Evolutionary conservation across 805 yeast species (phyloP).

Genomic region (Isabelozyma heimii): DNA sequence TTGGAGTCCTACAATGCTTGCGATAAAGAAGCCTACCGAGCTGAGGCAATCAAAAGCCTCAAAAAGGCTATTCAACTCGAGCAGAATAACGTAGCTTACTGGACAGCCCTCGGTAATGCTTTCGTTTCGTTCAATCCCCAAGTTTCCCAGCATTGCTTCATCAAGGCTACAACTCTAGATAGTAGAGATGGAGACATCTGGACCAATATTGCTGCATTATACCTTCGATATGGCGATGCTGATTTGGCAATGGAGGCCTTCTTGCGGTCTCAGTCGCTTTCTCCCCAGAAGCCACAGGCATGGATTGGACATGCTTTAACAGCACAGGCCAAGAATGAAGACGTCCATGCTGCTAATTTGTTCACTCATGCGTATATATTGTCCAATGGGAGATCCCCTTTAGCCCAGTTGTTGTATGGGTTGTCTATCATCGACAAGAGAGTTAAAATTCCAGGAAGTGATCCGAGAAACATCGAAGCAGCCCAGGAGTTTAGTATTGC

Average conservation of each 20-base stretch:
- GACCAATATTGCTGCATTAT: slow-evolving; percentile 80
- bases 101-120: slow-evolving; percentile 84
- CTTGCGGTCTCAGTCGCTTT: slow-evolving; percentile 70
- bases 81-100: slow-evolving; percentile 63
- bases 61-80: slow-evolving; percentile 73
- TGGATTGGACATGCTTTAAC: slow-evolving; percentile 87
- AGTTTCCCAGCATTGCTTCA: slow-evolving; percentile 89
- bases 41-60: slow-evolving; percentile 52
- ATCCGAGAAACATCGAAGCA: slow-evolving; percentile 54
- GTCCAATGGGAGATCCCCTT: slow-evolving; percentile 69
- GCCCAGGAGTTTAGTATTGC: slow-evolving; percentile 67
- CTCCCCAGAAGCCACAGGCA: slow-evolving; percentile 71
- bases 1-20: slow-evolving; percentile 37
- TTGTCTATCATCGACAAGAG: slow-evolving; percentile 49
- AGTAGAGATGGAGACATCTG: slow-evolving; percentile 68
- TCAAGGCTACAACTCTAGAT: slow-evolving; percentile 72
- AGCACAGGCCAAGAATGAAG: slow-evolving; percentile 48
- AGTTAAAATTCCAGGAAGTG: slow-evolving; percentile 37
- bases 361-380: slow-evolving; percentile 78
- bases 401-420: slow-evolving; percentile 74
- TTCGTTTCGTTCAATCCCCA: slow-evolving; percentile 61
- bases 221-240: slow-evolving; percentile 63
- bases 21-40: slow-evolving; percentile 28
- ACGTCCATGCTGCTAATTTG: slow-evolving; percentile 48
- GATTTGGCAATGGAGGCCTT: slow-evolving; percentile 74